Base-by-base conservation (phyloP, 2,329 filamentous ascomycete species). In the Pestalotiopsis sp. region DNA sequence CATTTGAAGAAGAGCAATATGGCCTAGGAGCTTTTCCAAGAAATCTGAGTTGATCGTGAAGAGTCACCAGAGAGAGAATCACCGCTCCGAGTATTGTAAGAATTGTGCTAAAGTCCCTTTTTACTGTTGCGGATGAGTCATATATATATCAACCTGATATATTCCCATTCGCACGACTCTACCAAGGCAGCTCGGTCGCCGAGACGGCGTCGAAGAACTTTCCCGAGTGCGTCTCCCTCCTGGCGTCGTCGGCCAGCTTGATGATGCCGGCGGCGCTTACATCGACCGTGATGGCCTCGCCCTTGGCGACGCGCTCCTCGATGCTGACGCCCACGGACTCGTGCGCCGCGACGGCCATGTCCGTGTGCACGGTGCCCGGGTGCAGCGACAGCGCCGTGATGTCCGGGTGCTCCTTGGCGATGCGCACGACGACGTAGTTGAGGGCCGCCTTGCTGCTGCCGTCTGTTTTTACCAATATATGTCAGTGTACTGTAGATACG, bases 401-500 rank as follows among this genome's bases (percentile, higher is more conserved):
- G 49, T 67, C 68, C 49, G 70, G 66, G 49, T 71, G 70, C 13
- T 66, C 66, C 49, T 68, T 70, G 62, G 70, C 68, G 58, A 72
- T 69, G 17, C 70, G 69, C 27, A 68, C 70, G 31, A 41, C 52
- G 36, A 41, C 59, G 25, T 49, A 45, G 61, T 52, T 64, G 17
- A 61, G 52, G 41, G 60, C 60, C 60, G 60, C 60, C 56, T 40
- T 27, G 13, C n/a, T 41, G 56, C 12, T 63, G 60, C 60, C 60
- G 60, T 63, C 45, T 52, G 20, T 6, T 5, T 9, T 59, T 9
- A 60, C 11, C 9, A 5, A 45, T 6, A 45, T 4, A 17, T 49
- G 45, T 52, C n/a, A 52, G 45, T n/a, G 17, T 56, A 72, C 70
- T 63, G 68, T 9, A 76, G 78, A 36, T 78, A 70, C 73, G 72